Evolutionary conservation across 2,329 filamentous ascomycete species (phyloP).

Genomic region (Cladophialophora psammophila): DNA sequence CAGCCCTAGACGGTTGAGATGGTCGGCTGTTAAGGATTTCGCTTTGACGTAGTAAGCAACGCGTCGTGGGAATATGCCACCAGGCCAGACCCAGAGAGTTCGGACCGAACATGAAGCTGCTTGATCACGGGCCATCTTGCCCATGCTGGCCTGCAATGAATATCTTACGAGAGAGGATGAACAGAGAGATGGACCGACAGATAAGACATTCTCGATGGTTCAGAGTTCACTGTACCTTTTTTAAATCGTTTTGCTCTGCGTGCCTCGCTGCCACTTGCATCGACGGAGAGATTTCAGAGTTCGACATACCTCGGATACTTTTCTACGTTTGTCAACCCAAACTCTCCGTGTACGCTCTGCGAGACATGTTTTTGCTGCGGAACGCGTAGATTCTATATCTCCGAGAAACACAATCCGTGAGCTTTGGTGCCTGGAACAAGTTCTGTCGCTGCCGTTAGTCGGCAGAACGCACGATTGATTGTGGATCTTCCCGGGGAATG

Average conservation of each 20-base stretch:
- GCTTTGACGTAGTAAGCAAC: conserved; percentile 12
- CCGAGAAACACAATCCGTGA: not conserved
- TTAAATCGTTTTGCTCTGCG: conserved; percentile 2
- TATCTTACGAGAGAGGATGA: conserved; percentile 5
- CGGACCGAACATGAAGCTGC: conserved; percentile 8
- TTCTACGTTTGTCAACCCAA: conserved; percentile 1
- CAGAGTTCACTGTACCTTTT: conserved; percentile 2
- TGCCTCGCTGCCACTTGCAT: conserved; percentile 4
- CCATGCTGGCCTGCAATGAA: conserved; percentile 8
- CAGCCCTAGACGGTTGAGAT: conserved; percentile 10
- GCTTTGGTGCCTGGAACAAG: conserved; percentile 8
- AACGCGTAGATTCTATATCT: conserved; percentile 1
- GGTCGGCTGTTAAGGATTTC: conserved; percentile 7
- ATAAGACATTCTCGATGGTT: conserved; percentile 10
- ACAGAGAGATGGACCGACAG: conserved; percentile 6
- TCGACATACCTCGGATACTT: conserved; percentile 7
- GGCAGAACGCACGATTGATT: conserved; percentile 6
- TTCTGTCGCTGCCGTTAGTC: conserved; percentile 7
- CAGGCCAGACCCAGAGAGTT: conserved; percentile 12
- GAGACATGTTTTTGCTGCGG: conserved; percentile 1
- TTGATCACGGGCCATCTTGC: conserved; percentile 11
- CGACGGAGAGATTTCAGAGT: conserved; percentile 9
- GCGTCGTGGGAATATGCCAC: conserved; percentile 11
- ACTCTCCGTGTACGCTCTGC: conserved; percentile 3
- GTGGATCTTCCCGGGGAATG: conserved; percentile 10